Conservation (phyloP, 805 yeast genomes). For the Candida corydali region DNA sequence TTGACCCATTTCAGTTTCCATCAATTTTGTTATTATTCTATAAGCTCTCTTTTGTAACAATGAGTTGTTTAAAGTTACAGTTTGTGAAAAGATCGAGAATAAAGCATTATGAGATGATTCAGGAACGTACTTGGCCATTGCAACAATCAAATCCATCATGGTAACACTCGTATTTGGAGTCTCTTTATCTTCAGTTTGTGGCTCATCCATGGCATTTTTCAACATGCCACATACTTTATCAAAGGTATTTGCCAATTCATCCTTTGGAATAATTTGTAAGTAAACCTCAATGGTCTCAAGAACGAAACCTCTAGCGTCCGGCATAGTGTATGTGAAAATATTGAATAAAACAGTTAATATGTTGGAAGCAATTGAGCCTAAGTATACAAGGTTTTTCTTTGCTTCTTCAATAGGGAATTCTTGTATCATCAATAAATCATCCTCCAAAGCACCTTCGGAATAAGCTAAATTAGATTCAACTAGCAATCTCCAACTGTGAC, state of each 20-base stretch:
- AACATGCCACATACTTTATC: conserved; percentile 79
- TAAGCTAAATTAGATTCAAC: conserved; percentile 74
- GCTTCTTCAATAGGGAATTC: conserved; percentile 58
- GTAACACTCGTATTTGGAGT: conserved; percentile 65
- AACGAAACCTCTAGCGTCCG: conserved; percentile 79
- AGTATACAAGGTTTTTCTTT: conserved; percentile 52
- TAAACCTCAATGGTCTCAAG: conserved; percentile 83
- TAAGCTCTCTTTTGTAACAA: conserved; percentile 86
- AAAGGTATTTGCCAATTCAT: conserved; percentile 71
- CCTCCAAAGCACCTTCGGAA: conserved; percentile 53
- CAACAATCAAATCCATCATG: conserved; percentile 86
- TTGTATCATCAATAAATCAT: conserved; percentile 55
- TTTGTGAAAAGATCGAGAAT: conserved; percentile 69
- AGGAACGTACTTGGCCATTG: conserved; percentile 84
- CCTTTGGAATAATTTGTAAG: conserved; percentile 61
- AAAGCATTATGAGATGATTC: conserved; percentile 64
- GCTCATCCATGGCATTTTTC: conserved; percentile 68
- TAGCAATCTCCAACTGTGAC: conserved; percentile 72
- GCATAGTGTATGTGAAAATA: conserved; percentile 83
- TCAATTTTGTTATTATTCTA: conserved; percentile 65
- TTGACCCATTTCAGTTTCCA: conserved; percentile 65
- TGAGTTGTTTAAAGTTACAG: conserved; percentile 51
- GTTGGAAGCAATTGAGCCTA: conserved; percentile 66
- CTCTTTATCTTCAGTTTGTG: conserved; percentile 17
- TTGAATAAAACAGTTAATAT: conserved; percentile 84